A percentile compares a stretch with the other conserved stretches of the same genome.
These are phyloP conservation scores for Isatis lusitanica DNA, from an alignment of 441 rosid species.

Conservation along the genomic window DNA sequence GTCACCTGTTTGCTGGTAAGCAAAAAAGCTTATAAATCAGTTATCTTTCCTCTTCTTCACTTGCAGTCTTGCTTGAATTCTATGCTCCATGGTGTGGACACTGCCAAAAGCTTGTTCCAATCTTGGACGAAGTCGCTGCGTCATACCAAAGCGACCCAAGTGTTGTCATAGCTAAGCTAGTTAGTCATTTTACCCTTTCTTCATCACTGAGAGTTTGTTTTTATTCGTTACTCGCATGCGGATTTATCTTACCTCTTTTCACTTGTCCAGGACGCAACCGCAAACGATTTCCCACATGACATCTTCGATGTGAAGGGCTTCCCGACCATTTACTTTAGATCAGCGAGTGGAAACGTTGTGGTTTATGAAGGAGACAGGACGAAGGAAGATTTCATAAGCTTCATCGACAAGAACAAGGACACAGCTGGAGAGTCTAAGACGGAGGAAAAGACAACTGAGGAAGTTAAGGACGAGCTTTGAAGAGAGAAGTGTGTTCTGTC, in stretches of 20 bases:
- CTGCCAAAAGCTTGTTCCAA: slow-evolving; percentile 88
- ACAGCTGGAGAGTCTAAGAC: slow-evolving; percentile 32
- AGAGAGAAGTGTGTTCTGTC: slow-evolving; percentile 25
- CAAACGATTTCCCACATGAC: slow-evolving; percentile 68
- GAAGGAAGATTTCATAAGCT: slow-evolving; percentile 76
- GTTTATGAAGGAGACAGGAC: slow-evolving; percentile 75
- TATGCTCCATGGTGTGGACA: slow-evolving; percentile 99
- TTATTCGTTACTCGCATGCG: neutral
- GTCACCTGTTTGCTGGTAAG: neutral
- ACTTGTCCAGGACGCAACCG: slow-evolving; percentile 71
- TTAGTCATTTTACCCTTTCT: slow-evolving; percentile 41
- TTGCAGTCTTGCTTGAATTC: slow-evolving; percentile 86
- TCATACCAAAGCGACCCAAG: slow-evolving; percentile 59
- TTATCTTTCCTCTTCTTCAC: slow-evolving; percentile 5
- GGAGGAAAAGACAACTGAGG: slow-evolving; percentile 40
- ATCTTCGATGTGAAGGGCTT: slow-evolving; percentile 78
- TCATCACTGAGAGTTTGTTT: neutral
- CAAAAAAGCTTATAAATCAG: neutral
- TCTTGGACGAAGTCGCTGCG: slow-evolving; percentile 89
- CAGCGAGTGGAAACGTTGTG: slow-evolving; percentile 68
- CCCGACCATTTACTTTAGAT: slow-evolving; percentile 80
- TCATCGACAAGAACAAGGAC: slow-evolving; percentile 79
- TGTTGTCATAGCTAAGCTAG: slow-evolving; percentile 78
- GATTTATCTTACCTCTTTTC: neutral
- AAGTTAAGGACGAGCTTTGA: slow-evolving; percentile 56